Conservation (phyloP, 2,329 filamentous ascomycete genomes). For the Aureobasidium sp. region DNA sequence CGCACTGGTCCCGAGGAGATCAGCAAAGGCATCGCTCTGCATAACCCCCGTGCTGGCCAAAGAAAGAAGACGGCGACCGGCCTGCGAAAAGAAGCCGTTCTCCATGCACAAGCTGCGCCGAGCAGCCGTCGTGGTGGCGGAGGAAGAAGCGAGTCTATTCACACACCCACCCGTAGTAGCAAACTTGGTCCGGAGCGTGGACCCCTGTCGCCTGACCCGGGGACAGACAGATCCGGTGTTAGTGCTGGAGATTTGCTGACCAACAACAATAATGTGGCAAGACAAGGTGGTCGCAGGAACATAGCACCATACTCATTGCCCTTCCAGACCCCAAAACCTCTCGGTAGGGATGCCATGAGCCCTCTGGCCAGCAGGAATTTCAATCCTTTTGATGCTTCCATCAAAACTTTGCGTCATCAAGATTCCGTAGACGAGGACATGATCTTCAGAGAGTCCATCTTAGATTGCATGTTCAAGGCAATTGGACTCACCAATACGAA, state of each 20-base stretch:
- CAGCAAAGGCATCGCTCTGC: constrained; percentile 87
- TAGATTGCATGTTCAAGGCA: constrained; percentile 93
- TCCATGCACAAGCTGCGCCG: constrained; percentile 55
- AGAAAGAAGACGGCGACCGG: constrained; percentile 66
- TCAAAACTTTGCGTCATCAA: constrained; percentile 54
- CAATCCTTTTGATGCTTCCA: constrained; percentile 33
- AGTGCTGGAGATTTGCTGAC: constrained; percentile 64
- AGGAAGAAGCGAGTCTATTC: constrained; percentile 10
- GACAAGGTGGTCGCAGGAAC: constrained; percentile 48
- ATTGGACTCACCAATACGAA: constrained; percentile 71
- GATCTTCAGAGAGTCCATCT: constrained; percentile 78
- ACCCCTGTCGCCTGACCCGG: not conserved
- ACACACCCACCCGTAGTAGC: not conserved
- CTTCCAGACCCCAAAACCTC: constrained; percentile 34
- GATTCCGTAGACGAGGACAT: constrained; percentile 84
- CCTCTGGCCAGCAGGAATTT: constrained; percentile 40
- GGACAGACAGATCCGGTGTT: constrained; percentile 35
- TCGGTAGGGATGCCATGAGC: constrained; percentile 32
- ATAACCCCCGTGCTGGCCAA: constrained; percentile 65
- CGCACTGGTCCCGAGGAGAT: constrained; percentile 73
- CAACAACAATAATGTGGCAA: constrained; percentile 61
- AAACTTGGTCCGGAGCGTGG: not conserved
- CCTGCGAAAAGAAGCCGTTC: constrained; percentile 69
- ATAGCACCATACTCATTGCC: constrained; percentile 43
- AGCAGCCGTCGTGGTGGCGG: constrained; percentile 8